Evolutionary conservation across 2,329 filamentous ascomycete species (phyloP).

Genomic region (Botrytis fragariae): DNA sequence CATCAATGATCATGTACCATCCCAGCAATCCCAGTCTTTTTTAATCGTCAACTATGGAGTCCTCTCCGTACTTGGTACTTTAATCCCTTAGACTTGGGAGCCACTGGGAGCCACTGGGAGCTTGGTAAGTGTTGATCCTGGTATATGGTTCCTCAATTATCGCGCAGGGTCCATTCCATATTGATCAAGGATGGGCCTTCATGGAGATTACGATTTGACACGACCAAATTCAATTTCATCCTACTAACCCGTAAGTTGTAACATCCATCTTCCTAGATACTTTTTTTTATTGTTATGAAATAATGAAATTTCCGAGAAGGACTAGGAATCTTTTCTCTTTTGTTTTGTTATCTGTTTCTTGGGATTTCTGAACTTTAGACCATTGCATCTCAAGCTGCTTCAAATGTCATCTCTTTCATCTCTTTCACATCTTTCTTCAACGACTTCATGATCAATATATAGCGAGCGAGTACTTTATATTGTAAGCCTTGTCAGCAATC

Average conservation of each 20-base stretch:
- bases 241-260: slow-evolving; percentile 10
- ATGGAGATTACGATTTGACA: slow-evolving; percentile 16
- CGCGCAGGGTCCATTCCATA: background rate
- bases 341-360: background rate
- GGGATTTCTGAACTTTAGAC: background rate
- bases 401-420: background rate
- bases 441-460: slow-evolving; percentile 4
- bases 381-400: background rate
- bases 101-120: background rate
- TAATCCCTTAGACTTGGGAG: background rate
- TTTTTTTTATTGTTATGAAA: slow-evolving; percentile 11
- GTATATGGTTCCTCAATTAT: background rate
- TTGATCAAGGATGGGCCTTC: slow-evolving; percentile 6
- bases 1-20: background rate
- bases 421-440: background rate
- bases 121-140: background rate
- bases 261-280: slow-evolving; percentile 7
- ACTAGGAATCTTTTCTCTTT: background rate
- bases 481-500: background rate
- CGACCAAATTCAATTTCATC: slow-evolving; percentile 11
- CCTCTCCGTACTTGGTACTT: background rate
- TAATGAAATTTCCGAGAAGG: slow-evolving; percentile 7
- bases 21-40: background rate
- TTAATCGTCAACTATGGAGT: slow-evolving; percentile 6
- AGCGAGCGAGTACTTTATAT: background rate